These are phyloP conservation scores for Strobilomyces confusus DNA, from an alignment of 768 basidiomycete species.

Conservation along the genomic window DNA sequence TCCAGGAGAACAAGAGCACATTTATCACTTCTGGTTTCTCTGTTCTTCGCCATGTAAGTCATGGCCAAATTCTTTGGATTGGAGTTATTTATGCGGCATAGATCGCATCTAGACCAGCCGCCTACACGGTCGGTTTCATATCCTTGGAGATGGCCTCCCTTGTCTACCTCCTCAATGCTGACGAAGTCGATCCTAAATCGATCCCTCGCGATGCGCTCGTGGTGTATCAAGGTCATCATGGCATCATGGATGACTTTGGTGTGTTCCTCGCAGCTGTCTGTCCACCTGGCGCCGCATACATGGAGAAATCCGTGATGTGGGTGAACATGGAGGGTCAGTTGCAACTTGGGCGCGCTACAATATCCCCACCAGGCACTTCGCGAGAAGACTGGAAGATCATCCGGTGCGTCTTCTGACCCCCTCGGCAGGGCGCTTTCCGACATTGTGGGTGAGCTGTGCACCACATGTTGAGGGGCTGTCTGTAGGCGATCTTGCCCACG, in stretches of 20 bases:
- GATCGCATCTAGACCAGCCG: constrained; percentile 89
- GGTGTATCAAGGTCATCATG: constrained; percentile 98
- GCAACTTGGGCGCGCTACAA: constrained; percentile 87
- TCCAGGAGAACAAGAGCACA: constrained; percentile 68
- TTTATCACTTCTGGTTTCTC: constrained; percentile 86
- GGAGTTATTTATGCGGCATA: constrained; percentile 27
- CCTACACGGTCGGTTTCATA: constrained; percentile 92
- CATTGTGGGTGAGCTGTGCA: constrained; percentile 75
- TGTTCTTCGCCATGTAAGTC: constrained; percentile 80
- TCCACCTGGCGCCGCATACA: constrained; percentile 90
- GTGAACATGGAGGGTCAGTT: constrained; percentile 94
- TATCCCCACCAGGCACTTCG: constrained; percentile 90
- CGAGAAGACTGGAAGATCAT: constrained; percentile 98
- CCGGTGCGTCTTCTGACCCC: constrained; percentile 46
- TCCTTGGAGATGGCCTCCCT: constrained; percentile 84
- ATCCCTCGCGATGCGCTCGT: constrained; percentile 94
- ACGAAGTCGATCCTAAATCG: constrained; percentile 83
- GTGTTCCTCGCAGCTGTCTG: constrained; percentile 97
- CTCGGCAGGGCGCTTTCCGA: constrained; percentile 78
- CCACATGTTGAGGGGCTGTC: constrained; percentile 88
- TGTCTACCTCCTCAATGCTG: constrained; percentile 93
- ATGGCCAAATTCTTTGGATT: not conserved
- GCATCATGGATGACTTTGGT: constrained; percentile 92
- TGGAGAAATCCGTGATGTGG: constrained; percentile 89
- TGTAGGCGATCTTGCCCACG: constrained; percentile 90